A percentile compares a stretch with the other conserved stretches of the same genome.
These are phyloP conservation scores for Penicillium verrucosum DNA, from an alignment of 2,329 filamentous ascomycete genomes.

Conservation along the genomic window DNA sequence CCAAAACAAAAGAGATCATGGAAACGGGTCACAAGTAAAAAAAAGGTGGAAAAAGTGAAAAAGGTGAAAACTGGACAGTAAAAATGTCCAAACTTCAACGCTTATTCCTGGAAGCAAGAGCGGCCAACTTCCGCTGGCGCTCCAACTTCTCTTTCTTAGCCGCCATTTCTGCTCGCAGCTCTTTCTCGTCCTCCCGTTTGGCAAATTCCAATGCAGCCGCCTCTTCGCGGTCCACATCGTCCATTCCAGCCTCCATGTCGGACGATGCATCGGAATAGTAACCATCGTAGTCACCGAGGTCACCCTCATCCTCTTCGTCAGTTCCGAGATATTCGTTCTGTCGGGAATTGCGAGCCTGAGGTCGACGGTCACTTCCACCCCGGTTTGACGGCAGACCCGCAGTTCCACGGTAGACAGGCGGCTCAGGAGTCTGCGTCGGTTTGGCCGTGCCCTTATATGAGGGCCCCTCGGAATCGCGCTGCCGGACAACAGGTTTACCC, in stretches of 20 bases:
- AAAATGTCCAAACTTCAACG: constrained; percentile 21
- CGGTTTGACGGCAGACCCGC: constrained; percentile 35
- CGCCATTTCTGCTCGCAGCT: constrained; percentile 42
- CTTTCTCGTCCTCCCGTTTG: constrained; percentile 47
- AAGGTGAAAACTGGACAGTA: not conserved
- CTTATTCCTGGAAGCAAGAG: constrained; percentile 36
- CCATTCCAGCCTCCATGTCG: constrained; percentile 51
- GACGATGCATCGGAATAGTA: constrained; percentile 47
- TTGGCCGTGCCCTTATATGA: constrained; percentile 42
- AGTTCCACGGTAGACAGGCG: constrained; percentile 42
- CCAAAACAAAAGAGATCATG: constrained; percentile 13
- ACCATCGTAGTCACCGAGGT: constrained; percentile 40
- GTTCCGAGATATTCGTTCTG: constrained; percentile 47
- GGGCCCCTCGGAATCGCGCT: constrained; percentile 32
- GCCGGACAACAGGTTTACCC: constrained; percentile 27
- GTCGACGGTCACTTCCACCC: constrained; percentile 26
- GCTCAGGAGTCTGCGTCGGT: constrained; percentile 25
- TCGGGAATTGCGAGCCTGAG: constrained; percentile 27
- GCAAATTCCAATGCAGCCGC: constrained; percentile 40
- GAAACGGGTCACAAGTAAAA: not conserved
- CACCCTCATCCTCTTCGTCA: constrained; percentile 49
- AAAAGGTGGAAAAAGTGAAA: not conserved
- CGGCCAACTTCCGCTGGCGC: constrained; percentile 42
- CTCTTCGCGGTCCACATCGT: constrained; percentile 48
- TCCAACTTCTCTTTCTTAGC: constrained; percentile 49